A percentile compares a stretch with the other conserved stretches of the same genome.
phyloP scores from a whole-genome alignment of 768 basidiomycete species.

The Jaapia argillacea region DNA sequence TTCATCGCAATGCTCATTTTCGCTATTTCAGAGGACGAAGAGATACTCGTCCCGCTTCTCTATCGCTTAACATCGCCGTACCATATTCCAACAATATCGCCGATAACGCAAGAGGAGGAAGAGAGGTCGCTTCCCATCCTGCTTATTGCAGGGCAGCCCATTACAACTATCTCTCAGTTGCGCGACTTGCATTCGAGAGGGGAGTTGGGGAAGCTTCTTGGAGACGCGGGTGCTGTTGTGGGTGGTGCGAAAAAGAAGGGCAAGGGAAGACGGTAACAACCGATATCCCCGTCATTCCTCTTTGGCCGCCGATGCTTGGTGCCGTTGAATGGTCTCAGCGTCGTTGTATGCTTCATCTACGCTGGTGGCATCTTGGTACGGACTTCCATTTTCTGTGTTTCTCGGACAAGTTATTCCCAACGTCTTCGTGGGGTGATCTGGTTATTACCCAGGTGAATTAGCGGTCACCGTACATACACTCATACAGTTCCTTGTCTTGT shows the following conservation, averaged over 20 bases:
- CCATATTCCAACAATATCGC: background rate
- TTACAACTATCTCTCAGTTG: slow-evolving; percentile 39
- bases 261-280: slow-evolving; percentile 1
- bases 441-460: too few relatives aligned
- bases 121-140: slow-evolving; percentile 51
- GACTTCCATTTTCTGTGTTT: too few relatives aligned
- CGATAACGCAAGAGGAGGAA: slow-evolving; percentile 4
- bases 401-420: too few relatives aligned
- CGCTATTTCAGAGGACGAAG: slow-evolving; percentile 39
- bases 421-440: too few relatives aligned
- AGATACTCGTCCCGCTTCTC: slow-evolving; percentile 53
- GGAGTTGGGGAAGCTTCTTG: slow-evolving; percentile 38
- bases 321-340: too few relatives aligned
- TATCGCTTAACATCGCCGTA: slow-evolving; percentile 37
- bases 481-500: too few relatives aligned
- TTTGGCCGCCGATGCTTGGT: too few relatives aligned
- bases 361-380: too few relatives aligned
- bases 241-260: slow-evolving; percentile 46
- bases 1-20: background rate
- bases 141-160: slow-evolving; percentile 52
- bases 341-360: too few relatives aligned
- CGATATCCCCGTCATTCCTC: background rate
- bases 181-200: slow-evolving; percentile 38
- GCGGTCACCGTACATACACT: too few relatives aligned
- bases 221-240: slow-evolving; percentile 47